Percentiles rank a stretch among this genome's conserved stretches.
These are phyloP conservation scores for Crithidia bombi DNA, from an alignment of 208 protist species.

Conservation along the genomic window DNA sequence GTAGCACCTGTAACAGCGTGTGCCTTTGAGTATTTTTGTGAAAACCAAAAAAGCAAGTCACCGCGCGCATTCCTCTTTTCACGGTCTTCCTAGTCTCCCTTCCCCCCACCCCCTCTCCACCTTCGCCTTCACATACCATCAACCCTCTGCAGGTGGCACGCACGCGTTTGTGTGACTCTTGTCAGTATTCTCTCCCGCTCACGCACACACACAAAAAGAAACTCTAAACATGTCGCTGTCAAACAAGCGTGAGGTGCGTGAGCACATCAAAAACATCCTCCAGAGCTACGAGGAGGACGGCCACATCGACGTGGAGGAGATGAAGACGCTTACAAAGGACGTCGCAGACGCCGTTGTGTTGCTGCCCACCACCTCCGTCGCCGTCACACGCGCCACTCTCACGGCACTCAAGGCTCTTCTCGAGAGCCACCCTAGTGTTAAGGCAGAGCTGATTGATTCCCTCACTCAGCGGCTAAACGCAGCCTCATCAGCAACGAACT, in stretches of 20 bases:
- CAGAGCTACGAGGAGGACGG: conserved; percentile 49
- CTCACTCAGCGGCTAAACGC: conserved; percentile 10
- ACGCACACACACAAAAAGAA: too few relatives aligned
- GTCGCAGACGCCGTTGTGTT: conserved; percentile 46
- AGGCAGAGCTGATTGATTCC: conserved; percentile 19
- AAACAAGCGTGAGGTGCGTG: conserved; percentile 79
- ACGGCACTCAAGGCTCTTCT: conserved; percentile 29
- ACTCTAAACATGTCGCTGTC: conserved; percentile 29
- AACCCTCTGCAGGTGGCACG: too few relatives aligned
- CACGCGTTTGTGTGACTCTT: too few relatives aligned
- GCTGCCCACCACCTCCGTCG: conserved; percentile 31
- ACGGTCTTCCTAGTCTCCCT: too few relatives aligned
- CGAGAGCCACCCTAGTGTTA: conserved; percentile 14
- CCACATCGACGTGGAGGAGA: conserved; percentile 68
- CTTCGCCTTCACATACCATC: too few relatives aligned
- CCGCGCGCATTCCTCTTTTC: too few relatives aligned
- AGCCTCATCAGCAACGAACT: too few relatives aligned
- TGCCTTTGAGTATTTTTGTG: too few relatives aligned
- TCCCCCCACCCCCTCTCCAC: too few relatives aligned
- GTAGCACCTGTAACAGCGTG: too few relatives aligned
- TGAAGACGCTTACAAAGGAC: conserved; percentile 54
- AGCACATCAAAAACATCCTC: conserved; percentile 58
- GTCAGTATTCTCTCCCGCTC: too few relatives aligned
- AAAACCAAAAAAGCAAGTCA: too few relatives aligned
- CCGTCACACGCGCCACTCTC: conserved; percentile 31